Evolutionary conservation across 805 yeast genomes (phyloP), one percentile per base, ranked within the genome.

Genomic region (Jamesozyma gamospora): DNA sequence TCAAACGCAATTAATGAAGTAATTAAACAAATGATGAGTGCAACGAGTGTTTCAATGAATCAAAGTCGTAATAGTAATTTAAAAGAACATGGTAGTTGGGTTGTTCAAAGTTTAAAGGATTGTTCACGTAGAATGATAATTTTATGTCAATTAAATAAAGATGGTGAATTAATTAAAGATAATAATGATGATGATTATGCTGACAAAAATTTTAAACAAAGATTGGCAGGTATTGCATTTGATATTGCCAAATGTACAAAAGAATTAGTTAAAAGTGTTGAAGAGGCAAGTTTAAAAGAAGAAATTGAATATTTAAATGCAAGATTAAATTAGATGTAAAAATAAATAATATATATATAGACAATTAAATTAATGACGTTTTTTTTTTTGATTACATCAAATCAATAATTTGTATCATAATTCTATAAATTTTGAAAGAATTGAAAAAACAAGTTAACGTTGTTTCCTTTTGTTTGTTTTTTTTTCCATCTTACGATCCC

Each of bases 161-260:
- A 65, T 32, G 59, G 54, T n/a, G 36, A 39, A 15, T 36, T 47
- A n/a, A 61, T 48, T 19, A 58, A 57, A 21, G 62, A 65, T 15
- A 53, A 53, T 18, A 61, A 62, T 31, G 82, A 78, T 47, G 63
- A 54, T 28, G 84, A 79, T 39, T 78, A 72, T 55, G 96, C 96
- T 2, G 94, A 86, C 56, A 82, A 83, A 59, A 82, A 82, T 51
- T 81, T 86, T 66, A 85, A 85, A 62, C 96, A 90, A 62, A 75
- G 96, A 53, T 74, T 90, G 48, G 97, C 97, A 0, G 96, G 96
- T 2, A 82, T 88, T 49, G 90, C 95, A 24, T 90, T 87, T 65
- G 97, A 90, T 59, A 84, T 90, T 64, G 96, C 96, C 18, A 87
- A 90, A 62, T 82, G 94, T 60, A 90, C 96, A 4, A 90, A 88